phyloP scores from a whole-genome alignment of 441 rosid species.

The Jatropha multifida region DNA sequence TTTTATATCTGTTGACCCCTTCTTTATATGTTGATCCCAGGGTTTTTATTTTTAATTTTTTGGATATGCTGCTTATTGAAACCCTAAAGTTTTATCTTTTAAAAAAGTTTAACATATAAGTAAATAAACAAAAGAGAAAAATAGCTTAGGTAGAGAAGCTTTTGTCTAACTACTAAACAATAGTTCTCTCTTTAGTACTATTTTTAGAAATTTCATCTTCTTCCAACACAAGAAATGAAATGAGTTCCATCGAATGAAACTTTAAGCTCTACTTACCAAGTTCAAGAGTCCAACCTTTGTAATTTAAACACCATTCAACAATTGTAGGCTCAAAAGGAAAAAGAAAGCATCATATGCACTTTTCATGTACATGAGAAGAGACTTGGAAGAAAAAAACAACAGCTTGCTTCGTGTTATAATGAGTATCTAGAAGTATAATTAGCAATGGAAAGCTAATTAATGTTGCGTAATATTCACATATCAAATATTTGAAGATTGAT shows the following conservation, averaged over 20 bases:
- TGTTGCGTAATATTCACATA: slow-evolving; percentile 7
- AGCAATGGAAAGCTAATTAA: slow-evolving; percentile 4
- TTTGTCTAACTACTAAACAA: too few relatives aligned
- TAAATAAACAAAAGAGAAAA: too few relatives aligned
- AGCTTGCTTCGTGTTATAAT: slow-evolving; percentile 15
- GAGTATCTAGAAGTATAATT: background rate
- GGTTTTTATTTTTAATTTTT: too few relatives aligned
- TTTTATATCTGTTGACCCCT: too few relatives aligned
- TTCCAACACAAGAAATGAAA: background rate
- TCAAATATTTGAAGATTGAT: background rate
- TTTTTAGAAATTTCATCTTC: background rate
- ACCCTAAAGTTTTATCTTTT: too few relatives aligned
- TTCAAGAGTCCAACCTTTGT: too few relatives aligned
- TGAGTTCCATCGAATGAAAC: background rate
- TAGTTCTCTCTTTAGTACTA: background rate
- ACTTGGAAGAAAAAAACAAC: background rate
- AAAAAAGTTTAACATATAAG: too few relatives aligned
- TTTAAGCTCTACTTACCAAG: too few relatives aligned
- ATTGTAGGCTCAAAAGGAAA: background rate
- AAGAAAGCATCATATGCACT: slow-evolving; percentile 2
- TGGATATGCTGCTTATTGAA: too few relatives aligned
- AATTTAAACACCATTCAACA: background rate
- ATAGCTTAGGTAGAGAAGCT: too few relatives aligned
- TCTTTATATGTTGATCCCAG: too few relatives aligned
- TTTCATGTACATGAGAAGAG: slow-evolving; percentile 2